Evolutionary conservation across 805 yeast species (phyloP), one percentile per base, ranked within the genome.

Genomic region (Metschnikowia borealis): DNA sequence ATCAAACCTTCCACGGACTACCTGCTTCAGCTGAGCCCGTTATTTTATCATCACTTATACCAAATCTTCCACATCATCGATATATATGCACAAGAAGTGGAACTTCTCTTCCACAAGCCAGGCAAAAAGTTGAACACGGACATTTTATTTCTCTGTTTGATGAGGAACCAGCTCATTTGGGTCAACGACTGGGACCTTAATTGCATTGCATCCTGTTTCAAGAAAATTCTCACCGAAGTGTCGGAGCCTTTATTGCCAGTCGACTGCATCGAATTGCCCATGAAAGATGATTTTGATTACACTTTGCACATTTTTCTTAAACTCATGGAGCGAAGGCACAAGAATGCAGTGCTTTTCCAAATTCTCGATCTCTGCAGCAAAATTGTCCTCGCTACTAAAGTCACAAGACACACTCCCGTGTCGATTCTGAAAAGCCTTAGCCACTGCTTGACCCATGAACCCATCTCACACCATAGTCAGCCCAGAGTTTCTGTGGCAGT

Each of bases 111-210:
- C 54, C 81, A 80, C 54, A 75, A 71, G 54, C 85, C 85, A 1
- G 87, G 86, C 0, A 77, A 80, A 45, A 77, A 74, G 50, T 54
- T 65, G 35, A 65, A 69, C 44, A 72, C 80, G 2, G 69, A 74
- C 45, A 72, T 82, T 18, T 62, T 81, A 40, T 66, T 70, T 46
- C 75, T 73, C 53, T 77, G 84, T 37, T 76, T 81, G 21, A 75
- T 72, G 58, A 65, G 86, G 32, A 77, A 79, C 59, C 87, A 82
- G 62, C 57, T 74, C 32, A 61, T 82, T 31, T 73, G 80, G 66
- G 67, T 82, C 35, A 72, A 72, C 48, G 85, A 82, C 60, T 83
- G 81, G 73, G 82, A 81, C 46, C 70, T 84, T 10, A 71, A 72
- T 53, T 73, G 78, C 46, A 73, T 80, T n/a, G 73, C 80, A 11